Evolutionary conservation across 2,329 filamentous ascomycete genomes (phyloP).

Genomic region (Bipolaris oryzae): DNA sequence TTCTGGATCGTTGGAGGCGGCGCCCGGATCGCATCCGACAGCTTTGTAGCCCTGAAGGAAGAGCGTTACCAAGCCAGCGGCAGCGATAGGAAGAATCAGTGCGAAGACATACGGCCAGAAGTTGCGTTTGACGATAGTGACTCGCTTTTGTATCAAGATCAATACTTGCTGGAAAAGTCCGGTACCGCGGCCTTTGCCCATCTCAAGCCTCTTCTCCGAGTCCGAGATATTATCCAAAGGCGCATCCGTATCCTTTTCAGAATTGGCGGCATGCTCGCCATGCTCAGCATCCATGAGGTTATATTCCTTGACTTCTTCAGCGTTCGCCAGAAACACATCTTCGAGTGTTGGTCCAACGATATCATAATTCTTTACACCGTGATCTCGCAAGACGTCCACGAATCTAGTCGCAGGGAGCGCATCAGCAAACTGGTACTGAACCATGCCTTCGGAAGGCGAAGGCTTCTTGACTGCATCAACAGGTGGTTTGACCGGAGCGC

Average conservation of each 20-base stretch:
- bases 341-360: slow-evolving; percentile 90
- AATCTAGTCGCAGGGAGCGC: slow-evolving; percentile 74
- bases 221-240: slow-evolving; percentile 40
- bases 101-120: slow-evolving; percentile 77
- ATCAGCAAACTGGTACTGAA: slow-evolving; percentile 72
- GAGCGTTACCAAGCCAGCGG: slow-evolving; percentile 77
- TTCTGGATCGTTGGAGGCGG: slow-evolving; percentile 40
- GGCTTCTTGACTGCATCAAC: slow-evolving; percentile 51
- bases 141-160: slow-evolving; percentile 78
- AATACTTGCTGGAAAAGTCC: slow-evolving; percentile 71
- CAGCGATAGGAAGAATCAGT: slow-evolving; percentile 77
- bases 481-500: slow-evolving; percentile 58
- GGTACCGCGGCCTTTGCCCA: slow-evolving; percentile 72
- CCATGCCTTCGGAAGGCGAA: slow-evolving; percentile 63
- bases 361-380: slow-evolving; percentile 76
- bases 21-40: slow-evolving; percentile 54
- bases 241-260: slow-evolving; percentile 30
- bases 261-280: slow-evolving; percentile 26
- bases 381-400: slow-evolving; percentile 70
- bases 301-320: slow-evolving; percentile 74
- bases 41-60: slow-evolving; percentile 67
- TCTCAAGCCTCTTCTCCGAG: slow-evolving; percentile 45
- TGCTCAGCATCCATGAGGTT: slow-evolving; percentile 37
- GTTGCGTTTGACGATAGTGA: slow-evolving; percentile 78
- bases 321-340: slow-evolving; percentile 86